Conservation (phyloP, 108 stramenopile species). For the Epipyxis sp. region DNA sequence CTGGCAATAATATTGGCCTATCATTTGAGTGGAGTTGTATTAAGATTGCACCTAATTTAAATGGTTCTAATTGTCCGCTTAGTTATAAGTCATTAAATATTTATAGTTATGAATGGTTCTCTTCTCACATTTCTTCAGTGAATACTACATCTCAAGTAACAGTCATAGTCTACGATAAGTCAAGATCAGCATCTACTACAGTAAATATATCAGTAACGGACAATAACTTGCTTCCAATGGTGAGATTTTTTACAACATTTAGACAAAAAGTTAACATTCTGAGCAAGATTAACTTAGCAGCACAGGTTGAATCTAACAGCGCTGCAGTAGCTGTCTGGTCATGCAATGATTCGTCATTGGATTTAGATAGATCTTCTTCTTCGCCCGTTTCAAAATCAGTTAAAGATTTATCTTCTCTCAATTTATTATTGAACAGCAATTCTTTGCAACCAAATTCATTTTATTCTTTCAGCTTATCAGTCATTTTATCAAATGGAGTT, state of each 20-base stretch:
- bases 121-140: not conserved
- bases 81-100: not conserved
- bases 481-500: too few relatives aligned
- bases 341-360: not conserved
- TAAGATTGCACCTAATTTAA: not conserved
- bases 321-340: not conserved
- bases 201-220: too few relatives aligned
- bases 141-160: not conserved
- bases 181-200: not conserved
- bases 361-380: not conserved
- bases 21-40: not conserved
- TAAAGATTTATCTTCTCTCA: not conserved
- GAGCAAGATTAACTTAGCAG: not conserved
- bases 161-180: not conserved
- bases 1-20: not conserved
- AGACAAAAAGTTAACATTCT: not conserved
- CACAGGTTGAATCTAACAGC: not conserved
- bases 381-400: not conserved
- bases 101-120: not conserved
- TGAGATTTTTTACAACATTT: not conserved
- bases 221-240: not conserved
- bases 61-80: too few relatives aligned
- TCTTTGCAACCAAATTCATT: not conserved
- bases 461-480: not conserved
- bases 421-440: not conserved